A percentile compares a stretch with the other conserved stretches of the same genome.
These are phyloP conservation scores for Amphichorda felina DNA, from an alignment of 2,329 filamentous ascomycete genomes.

Conservation along the genomic window DNA sequence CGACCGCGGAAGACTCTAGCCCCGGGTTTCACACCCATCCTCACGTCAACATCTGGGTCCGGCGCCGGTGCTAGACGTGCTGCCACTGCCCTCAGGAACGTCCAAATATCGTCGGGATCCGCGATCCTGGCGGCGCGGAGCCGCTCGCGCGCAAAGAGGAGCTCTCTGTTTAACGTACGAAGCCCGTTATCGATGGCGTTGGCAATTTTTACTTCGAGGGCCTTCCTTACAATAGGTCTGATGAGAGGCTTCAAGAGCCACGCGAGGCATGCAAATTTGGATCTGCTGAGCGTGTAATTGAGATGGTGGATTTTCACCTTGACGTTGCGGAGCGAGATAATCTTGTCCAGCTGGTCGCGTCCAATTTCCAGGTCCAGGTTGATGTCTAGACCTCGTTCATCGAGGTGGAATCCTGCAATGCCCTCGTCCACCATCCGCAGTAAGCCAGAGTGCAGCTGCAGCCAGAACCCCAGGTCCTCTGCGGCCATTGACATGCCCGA, in stretches of 20 bases:
- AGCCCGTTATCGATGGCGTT: too few relatives aligned
- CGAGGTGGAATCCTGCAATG: slow-evolving; percentile 74
- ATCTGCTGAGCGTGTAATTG: slow-evolving; percentile 63
- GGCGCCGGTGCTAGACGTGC: too few relatives aligned
- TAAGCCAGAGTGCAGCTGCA: slow-evolving; percentile 66
- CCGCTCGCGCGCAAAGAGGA: too few relatives aligned
- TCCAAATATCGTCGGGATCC: too few relatives aligned
- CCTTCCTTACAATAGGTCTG: slow-evolving; percentile 66
- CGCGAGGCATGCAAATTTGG: slow-evolving; percentile 63
- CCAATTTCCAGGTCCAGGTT: slow-evolving; percentile 76
- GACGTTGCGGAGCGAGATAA: slow-evolving; percentile 66
- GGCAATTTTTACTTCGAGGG: slow-evolving; percentile 69
- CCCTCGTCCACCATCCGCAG: slow-evolving; percentile 71
- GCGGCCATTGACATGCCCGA: slow-evolving; percentile 76
- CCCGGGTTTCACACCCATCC: too few relatives aligned
- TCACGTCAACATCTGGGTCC: too few relatives aligned
- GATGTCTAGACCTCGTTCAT: slow-evolving; percentile 79
- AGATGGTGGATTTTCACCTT: slow-evolving; percentile 79
- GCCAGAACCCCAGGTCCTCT: slow-evolving; percentile 81
- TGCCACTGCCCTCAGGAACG: too few relatives aligned
- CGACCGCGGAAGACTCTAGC: too few relatives aligned
- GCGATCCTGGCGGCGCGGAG: too few relatives aligned
- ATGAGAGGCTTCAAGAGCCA: slow-evolving; percentile 81
- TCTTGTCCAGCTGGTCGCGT: slow-evolving; percentile 65
- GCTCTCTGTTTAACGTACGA: too few relatives aligned